Evolutionary conservation across 176 grass and related monocot species (phyloP).

Genomic region (Triticum aestivum): IWGSC_CS_RefSeq_v2.1 NC_057799.1:594914564-594915063

Average conservation of each 20-base stretch:
- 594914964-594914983: constrained; percentile 20
- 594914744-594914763: constrained; percentile 57
- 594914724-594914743: constrained; percentile 64
- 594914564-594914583: constrained; percentile 50
- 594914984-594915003: constrained; percentile 68
- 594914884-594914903: constrained; percentile 84
- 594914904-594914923: constrained; percentile 79
- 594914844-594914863: constrained; percentile 87
- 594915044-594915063: constrained; percentile 86
- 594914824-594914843: constrained; percentile 85
- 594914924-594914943: constrained; percentile 35
- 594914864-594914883: constrained; percentile 85
- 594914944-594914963: constrained; percentile 11
- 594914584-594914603: constrained; percentile 51
- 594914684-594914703: constrained; percentile 73
- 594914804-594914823: constrained; percentile 95
- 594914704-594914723: constrained; percentile 52
- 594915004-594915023: constrained; percentile 93
- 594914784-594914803: constrained; percentile 47
- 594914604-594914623: constrained; percentile 18
- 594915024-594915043: constrained; percentile 84
- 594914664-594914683: constrained; percentile 68
- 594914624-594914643: constrained; percentile 18
- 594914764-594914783: constrained; percentile 54
- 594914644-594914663: neutral